Evolutionary conservation across 768 basidiomycete genomes (phyloP).

Genomic region (Serpula lacrymans): DNA sequence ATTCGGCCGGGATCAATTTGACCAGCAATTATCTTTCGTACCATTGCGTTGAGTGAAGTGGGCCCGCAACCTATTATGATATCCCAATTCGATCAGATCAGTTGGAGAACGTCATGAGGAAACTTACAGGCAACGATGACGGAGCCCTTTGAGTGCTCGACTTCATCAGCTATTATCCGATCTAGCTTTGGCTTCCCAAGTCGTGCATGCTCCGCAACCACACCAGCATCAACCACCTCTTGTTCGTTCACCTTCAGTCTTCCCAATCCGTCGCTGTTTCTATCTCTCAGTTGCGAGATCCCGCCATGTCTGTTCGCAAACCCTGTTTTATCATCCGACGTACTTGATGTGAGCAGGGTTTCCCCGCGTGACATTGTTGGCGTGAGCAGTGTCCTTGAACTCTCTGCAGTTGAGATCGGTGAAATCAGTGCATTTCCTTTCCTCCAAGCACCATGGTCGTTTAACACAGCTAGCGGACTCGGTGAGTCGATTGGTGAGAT

Average conservation of each 20-base stretch:
- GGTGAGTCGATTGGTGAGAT: too few relatives aligned
- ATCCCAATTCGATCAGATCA: background rate
- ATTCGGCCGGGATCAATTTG: conserved; percentile 57
- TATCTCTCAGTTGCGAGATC: too few relatives aligned
- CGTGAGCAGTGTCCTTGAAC: too few relatives aligned
- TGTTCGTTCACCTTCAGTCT: conserved; percentile 49
- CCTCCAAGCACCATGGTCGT: too few relatives aligned
- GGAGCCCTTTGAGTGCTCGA: conserved; percentile 49
- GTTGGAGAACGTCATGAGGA: conserved; percentile 3
- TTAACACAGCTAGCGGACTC: too few relatives aligned
- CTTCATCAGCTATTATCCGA: conserved; percentile 62
- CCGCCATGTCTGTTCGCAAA: too few relatives aligned
- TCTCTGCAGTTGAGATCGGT: too few relatives aligned
- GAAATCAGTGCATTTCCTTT: too few relatives aligned
- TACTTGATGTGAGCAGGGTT: too few relatives aligned
- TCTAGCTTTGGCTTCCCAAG: conserved; percentile 67
- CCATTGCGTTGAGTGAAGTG: conserved; percentile 60
- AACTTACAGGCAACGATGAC: conserved; percentile 69
- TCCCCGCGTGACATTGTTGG: too few relatives aligned
- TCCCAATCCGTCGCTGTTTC: too few relatives aligned
- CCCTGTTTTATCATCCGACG: too few relatives aligned
- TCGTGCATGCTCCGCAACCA: conserved; percentile 59
- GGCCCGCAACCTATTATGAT: conserved; percentile 65
- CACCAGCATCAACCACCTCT: conserved; percentile 57
- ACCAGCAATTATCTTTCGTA: conserved; percentile 60